phyloP scores from a whole-genome alignment of 176 grass and related monocot genomes.

The Musa itinerans region DNA sequence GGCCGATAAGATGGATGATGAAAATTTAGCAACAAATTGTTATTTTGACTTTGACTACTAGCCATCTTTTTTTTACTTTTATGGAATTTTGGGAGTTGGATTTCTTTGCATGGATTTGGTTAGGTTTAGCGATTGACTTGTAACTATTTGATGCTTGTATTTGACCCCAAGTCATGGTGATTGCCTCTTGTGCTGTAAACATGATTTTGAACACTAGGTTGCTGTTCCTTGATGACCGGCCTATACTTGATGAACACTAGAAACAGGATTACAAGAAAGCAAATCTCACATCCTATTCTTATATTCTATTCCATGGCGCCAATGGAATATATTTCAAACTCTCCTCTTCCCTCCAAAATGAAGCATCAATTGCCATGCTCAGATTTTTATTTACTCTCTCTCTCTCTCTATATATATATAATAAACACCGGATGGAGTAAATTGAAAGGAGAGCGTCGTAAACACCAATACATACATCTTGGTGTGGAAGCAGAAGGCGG shows the following conservation, averaged over 20 bases:
- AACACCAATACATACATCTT: background rate
- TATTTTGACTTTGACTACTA: conserved; percentile 3
- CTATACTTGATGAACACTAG: no score
- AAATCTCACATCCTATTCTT: background rate
- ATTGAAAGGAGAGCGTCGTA: conserved; percentile 1
- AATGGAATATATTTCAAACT: background rate
- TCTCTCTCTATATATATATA: background rate
- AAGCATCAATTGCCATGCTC: background rate
- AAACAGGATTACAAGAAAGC: no score
- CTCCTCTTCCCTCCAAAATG: conserved; percentile 1
- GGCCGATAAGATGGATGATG: conserved; percentile 63
- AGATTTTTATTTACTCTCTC: no score
- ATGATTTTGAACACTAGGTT: no score
- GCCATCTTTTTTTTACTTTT: background rate
- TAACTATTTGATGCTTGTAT: background rate
- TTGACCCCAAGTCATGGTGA: background rate
- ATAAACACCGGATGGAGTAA: background rate
- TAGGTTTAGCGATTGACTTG: background rate
- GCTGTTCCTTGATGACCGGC: no score
- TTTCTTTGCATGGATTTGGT: background rate
- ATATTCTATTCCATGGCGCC: background rate
- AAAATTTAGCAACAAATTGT: background rate
- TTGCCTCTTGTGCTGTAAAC: no score
- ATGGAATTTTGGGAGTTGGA: background rate
- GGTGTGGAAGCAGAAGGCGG: background rate